These are phyloP conservation scores for Syncephalastrum sp. DNA, from an alignment of 371 early-diverging fungal genomes.

Conservation along the genomic window DNA sequence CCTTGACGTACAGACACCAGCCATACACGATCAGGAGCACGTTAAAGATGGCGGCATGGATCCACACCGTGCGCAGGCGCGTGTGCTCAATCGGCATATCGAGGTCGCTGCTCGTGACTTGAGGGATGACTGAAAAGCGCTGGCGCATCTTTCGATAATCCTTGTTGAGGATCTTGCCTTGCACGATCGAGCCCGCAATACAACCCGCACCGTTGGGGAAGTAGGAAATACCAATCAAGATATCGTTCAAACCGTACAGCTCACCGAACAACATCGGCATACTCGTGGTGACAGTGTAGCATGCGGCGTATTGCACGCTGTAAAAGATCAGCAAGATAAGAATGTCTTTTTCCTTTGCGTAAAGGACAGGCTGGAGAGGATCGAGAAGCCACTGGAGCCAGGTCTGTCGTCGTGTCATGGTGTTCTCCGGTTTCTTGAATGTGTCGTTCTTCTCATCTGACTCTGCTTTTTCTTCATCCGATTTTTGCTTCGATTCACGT, in stretches of 20 bases:
- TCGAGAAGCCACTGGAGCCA: conserved; percentile 1
- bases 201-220: conserved; percentile 20
- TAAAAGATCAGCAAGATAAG: conserved; percentile 25
- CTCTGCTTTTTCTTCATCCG: conserved; percentile 3
- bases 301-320: conserved; percentile 32
- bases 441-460: neutral
- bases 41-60: conserved; percentile 34
- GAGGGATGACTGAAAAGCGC: conserved; percentile 5
- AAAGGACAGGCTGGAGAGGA: conserved; percentile 24
- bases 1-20: conserved; percentile 27
- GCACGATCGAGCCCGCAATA: conserved; percentile 16
- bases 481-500: neutral
- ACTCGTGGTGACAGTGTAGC: conserved; percentile 33
- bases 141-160: conserved; percentile 15
- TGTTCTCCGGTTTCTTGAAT: neutral
- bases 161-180: conserved; percentile 23
- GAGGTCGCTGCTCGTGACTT: conserved; percentile 13
- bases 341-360: conserved; percentile 36
- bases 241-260: conserved; percentile 16
- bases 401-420: neutral
- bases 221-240: conserved; percentile 18
- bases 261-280: conserved; percentile 23
- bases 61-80: conserved; percentile 33
- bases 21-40: conserved; percentile 36
- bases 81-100: conserved; percentile 36